A percentile compares a stretch with the other conserved stretches of the same genome.
phyloP scores from a whole-genome alignment of 805 yeast species.

The Yamadazyma takamatsuzukensis region DNA sequence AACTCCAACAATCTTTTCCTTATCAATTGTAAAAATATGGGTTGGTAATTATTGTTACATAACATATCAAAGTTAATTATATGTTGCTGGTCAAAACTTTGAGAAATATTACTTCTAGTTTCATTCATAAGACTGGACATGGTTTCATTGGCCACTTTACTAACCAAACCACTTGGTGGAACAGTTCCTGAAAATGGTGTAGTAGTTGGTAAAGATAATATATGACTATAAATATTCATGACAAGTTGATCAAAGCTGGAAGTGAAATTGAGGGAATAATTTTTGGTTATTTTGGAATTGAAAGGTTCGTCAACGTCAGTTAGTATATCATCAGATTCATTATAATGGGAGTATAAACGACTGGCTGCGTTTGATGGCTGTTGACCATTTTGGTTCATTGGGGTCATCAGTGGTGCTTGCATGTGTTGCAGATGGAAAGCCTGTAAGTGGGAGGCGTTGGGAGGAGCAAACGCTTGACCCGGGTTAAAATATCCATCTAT shows the following conservation, averaged over 20 bases:
- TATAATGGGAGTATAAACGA: slow-evolving; percentile 27
- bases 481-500: slow-evolving; percentile 16
- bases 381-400: slow-evolving; percentile 6
- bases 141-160: slow-evolving; percentile 42
- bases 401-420: not conserved
- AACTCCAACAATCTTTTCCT: slow-evolving; percentile 39
- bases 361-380: no score
- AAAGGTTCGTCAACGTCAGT: slow-evolving; percentile 36
- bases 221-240: slow-evolving; percentile 29
- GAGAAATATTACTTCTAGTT: slow-evolving; percentile 16
- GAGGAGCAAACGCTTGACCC: slow-evolving; percentile 1
- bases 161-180: slow-evolving; percentile 44
- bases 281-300: slow-evolving; percentile 18
- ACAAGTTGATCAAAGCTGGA: slow-evolving; percentile 34
- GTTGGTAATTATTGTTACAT: slow-evolving; percentile 29
- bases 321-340: slow-evolving; percentile 40
- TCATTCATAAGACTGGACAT: slow-evolving; percentile 22
- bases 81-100: slow-evolving; percentile 30
- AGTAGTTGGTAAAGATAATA: slow-evolving; percentile 40
- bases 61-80: slow-evolving; percentile 30
- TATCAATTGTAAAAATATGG: slow-evolving; percentile 38
- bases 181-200: slow-evolving; percentile 41
- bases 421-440: not conserved
- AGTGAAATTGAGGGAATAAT: slow-evolving; percentile 34
- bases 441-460: slow-evolving; percentile 6